phyloP scores from a whole-genome alignment of 805 yeast species.

The Candida namnaoensis region DNA sequence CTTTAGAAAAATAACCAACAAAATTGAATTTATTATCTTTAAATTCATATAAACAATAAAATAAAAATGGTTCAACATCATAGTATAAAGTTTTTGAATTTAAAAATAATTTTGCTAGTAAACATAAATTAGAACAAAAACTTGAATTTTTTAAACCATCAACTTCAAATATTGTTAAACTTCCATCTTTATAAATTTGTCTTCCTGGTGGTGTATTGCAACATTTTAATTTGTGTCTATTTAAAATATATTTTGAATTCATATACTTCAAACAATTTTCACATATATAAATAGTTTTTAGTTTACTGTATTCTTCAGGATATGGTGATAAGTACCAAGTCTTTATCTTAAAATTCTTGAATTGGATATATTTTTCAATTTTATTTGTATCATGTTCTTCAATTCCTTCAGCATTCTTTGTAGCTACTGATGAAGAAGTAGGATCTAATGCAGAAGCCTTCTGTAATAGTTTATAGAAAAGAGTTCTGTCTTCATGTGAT shows the following conservation, averaged over 20 bases:
- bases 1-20: conserved; percentile 95
- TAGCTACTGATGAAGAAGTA: conserved; percentile 19
- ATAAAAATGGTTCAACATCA: conserved; percentile 96
- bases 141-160: conserved; percentile 95
- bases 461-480: conserved; percentile 33
- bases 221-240: conserved; percentile 82
- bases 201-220: conserved; percentile 85
- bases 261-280: conserved; percentile 86
- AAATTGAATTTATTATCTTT: conserved; percentile 91
- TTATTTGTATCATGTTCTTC: conserved; percentile 8
- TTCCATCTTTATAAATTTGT: conserved; percentile 89
- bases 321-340: conserved; percentile 99
- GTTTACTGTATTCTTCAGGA: conserved; percentile 90
- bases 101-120: conserved; percentile 79
- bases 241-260: conserved; percentile 85
- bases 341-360: conserved; percentile 66
- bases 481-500: conserved; percentile 34
- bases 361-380: conserved; percentile 44
- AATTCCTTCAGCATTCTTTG: conserved; percentile 21
- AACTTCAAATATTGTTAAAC: conserved; percentile 91
- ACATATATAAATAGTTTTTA: conserved; percentile 82
- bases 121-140: conserved; percentile 94
- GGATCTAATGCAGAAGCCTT: conserved; percentile 23
- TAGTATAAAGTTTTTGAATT: conserved; percentile 96
- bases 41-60: conserved; percentile 88